Evolutionary conservation across 805 yeast genomes (phyloP).

Genomic region (Wickerhamomyces sydowiorum): DNA sequence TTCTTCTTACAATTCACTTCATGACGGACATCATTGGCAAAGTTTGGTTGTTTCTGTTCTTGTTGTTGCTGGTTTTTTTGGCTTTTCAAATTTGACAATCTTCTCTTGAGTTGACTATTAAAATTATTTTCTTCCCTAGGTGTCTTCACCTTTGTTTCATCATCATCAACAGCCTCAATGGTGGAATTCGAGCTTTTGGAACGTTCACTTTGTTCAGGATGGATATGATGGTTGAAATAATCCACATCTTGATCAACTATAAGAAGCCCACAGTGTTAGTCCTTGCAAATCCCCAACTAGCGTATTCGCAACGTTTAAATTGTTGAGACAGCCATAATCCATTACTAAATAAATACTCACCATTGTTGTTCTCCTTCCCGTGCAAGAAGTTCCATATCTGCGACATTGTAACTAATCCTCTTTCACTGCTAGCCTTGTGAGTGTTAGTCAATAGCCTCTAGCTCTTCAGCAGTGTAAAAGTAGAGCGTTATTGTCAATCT

Average conservation of each 20-base stretch:
- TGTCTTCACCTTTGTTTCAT: neutral
- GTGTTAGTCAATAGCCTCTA: too few species aligned
- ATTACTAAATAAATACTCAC: neutral
- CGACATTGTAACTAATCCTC: too few species aligned
- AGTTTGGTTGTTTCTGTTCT: too few species aligned
- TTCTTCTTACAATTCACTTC: neutral
- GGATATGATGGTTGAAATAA: neutral
- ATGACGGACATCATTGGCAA: neutral
- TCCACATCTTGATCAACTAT: neutral
- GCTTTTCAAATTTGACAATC: neutral
- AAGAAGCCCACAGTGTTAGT: neutral
- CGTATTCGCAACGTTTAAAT: too few species aligned
- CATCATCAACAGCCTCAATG: neutral
- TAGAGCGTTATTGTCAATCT: too few species aligned
- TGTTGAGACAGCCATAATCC: too few species aligned
- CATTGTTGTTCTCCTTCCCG: neutral
- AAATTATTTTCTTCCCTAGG: neutral
- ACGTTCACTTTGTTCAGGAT: neutral
- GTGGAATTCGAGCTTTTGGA: neutral
- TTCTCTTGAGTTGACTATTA: conserved; percentile 1
- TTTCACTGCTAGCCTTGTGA: too few species aligned
- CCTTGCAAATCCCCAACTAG: too few species aligned
- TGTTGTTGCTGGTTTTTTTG: neutral
- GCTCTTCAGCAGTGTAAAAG: too few species aligned
- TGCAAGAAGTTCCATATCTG: conserved; percentile 3